Evolutionary conservation across 2,329 filamentous ascomycete species (phyloP).

Genomic region (Fusarium metavorans): DNA sequence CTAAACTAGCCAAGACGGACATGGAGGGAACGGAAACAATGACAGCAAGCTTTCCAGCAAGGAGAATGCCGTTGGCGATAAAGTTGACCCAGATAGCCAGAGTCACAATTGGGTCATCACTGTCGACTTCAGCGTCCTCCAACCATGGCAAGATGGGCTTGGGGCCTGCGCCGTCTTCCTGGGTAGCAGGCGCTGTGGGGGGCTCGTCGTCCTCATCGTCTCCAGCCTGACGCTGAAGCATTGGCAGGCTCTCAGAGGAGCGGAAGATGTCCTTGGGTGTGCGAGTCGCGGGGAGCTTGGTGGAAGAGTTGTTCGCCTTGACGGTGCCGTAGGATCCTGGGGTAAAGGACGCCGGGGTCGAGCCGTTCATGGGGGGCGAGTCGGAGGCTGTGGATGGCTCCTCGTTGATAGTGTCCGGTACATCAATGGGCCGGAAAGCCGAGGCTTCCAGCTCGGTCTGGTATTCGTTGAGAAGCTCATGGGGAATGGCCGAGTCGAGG

Average conservation of each 20-base stretch:
- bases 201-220: conserved; percentile 54
- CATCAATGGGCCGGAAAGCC: conserved; percentile 66
- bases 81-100: conserved; percentile 90
- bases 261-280: conserved; percentile 91
- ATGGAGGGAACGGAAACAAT: conserved; percentile 83
- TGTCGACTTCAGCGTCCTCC: conserved; percentile 79
- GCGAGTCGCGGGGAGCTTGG: conserved; percentile 72
- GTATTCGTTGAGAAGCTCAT: conserved; percentile 92
- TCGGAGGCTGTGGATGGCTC: conserved; percentile 59
- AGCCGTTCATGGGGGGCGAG: conserved; percentile 45
- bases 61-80: conserved; percentile 78
- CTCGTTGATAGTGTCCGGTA: conserved; percentile 82
- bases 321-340: conserved; percentile 48
- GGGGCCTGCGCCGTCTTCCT: conserved; percentile 50
- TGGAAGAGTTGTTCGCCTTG: conserved; percentile 47
- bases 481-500: conserved; percentile 91
- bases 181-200: conserved; percentile 28
- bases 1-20: conserved; percentile 82
- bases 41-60: conserved; percentile 82
- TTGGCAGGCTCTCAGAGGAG: conserved; percentile 74
- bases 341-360: conserved; percentile 31
- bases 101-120: conserved; percentile 80
- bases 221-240: conserved; percentile 64
- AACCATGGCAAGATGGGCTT: conserved; percentile 75
- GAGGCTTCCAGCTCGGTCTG: conserved; percentile 69